Base-by-base conservation (phyloP, 2,329 filamentous ascomycete genomes). In the Xenosphaeropsis pyriputrescens region DNA sequence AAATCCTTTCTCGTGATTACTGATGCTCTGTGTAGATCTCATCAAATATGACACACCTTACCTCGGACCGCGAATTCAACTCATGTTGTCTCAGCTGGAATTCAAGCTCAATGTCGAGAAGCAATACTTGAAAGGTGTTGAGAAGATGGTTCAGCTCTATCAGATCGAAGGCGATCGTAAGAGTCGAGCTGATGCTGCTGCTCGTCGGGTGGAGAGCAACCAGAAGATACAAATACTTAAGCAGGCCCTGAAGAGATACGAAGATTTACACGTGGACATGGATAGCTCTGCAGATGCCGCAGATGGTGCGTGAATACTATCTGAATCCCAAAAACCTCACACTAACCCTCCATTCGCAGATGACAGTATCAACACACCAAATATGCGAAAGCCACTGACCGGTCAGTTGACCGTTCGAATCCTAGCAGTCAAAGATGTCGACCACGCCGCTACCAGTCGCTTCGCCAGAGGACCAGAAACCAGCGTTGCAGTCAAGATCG, bases 51-150 rank as follows among this genome's bases (percentile, higher is more conserved):
- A 98, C 57, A 95, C 88, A 22, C 83, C 84, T 14, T 85, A 95
- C 57, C 78, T 98, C 44, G 91, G 91, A 26, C 89, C 91, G 43
- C 86, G 93, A 49, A 98, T 98, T 53, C 91, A 98, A 64, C 82
- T 96, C 53, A 98, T 98, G 91, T 68, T 98, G 54, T 93, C 91
- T 35, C 91, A 98, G 60, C 79, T 98, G 45, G 86, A 96, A 60
- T 98, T 98, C 67, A 98, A 98, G 65, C 72, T 98, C 43, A 94
- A 91, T 48, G 91, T 98, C 18, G 91, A 98, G 59, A 93, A 95
- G 57, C 91, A 98, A 62, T 98, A 98, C 61, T 86, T 96, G 47
- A 93, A 93, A 54, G 91, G 91, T 44, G 91, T 98, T 50, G 91
- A 98, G 61, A 98, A 98, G 66, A 96, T 98, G 91, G 85, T 95